phyloP scores from a whole-genome alignment of 1,139 yeast species.

The Pichia sp. region DNA sequence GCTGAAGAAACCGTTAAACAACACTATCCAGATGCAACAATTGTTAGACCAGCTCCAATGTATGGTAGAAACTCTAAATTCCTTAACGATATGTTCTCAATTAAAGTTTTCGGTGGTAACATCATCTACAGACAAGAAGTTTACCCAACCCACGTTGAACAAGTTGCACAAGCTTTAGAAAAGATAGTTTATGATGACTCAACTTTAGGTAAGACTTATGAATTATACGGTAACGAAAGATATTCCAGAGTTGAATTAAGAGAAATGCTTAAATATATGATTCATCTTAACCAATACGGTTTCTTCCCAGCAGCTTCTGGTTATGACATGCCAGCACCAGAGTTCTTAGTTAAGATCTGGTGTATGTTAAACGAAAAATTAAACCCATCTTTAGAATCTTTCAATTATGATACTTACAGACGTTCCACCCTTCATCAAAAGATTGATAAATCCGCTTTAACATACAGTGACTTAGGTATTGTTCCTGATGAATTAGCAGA shows the following conservation, averaged over 20 bases:
- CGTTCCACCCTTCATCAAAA: constrained; percentile 71
- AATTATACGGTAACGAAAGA: constrained; percentile 71
- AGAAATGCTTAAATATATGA: constrained; percentile 55
- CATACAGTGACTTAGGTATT: constrained; percentile 74
- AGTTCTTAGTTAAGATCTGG: constrained; percentile 33
- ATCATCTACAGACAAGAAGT: constrained; percentile 63
- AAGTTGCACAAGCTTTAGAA: constrained; percentile 80
- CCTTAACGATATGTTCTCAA: constrained; percentile 60
- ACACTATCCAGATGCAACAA: constrained; percentile 71
- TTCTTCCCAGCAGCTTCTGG: constrained; percentile 56
- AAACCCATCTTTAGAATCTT: constrained; percentile 65
- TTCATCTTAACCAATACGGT: constrained; percentile 43
- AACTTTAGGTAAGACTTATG: constrained; percentile 74
- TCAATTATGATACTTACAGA: constrained; percentile 74
- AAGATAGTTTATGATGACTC: constrained; percentile 79
- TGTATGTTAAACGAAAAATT: constrained; percentile 36
- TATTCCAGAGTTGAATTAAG: constrained; percentile 65
- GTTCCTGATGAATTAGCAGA: constrained; percentile 68
- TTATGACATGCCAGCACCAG: constrained; percentile 51
- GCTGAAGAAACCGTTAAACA: constrained; percentile 74
- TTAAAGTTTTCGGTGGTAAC: constrained; percentile 39
- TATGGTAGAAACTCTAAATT: constrained; percentile 76
- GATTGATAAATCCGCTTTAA: constrained; percentile 59
- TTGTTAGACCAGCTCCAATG: constrained; percentile 85
- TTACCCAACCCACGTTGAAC: constrained; percentile 74